Conservation (phyloP, 2,329 filamentous ascomycete species). For the Whalleya microplaca region DNA sequence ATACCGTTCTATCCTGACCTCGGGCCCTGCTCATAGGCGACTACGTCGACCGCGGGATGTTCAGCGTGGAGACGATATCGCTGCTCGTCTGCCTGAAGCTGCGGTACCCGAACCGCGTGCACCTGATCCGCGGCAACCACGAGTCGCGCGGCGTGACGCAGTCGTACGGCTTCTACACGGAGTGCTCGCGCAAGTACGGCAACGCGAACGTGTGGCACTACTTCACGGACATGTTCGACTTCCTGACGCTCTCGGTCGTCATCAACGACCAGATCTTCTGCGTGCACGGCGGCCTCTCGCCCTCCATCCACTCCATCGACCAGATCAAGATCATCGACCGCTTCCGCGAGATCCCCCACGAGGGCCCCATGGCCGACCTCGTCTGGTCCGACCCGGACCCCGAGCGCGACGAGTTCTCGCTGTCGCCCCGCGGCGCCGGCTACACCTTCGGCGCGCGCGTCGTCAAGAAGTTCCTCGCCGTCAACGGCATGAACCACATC, state of each 20-base stretch:
- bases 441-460: slow-evolving; percentile 98
- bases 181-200: slow-evolving; percentile 96
- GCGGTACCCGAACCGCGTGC: slow-evolving; percentile 92
- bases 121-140: slow-evolving; percentile 96
- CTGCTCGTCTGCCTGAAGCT: slow-evolving; percentile 96
- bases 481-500: slow-evolving; percentile 98
- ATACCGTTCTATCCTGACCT: slow-evolving; percentile 2
- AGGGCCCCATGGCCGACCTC: slow-evolving; percentile 98
- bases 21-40: slow-evolving; percentile 63
- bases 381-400: slow-evolving; percentile 98
- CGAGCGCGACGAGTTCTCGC: slow-evolving; percentile 95
- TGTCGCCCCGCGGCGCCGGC: slow-evolving; percentile 89
- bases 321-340: slow-evolving; percentile 99
- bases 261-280: slow-evolving; percentile 99
- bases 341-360: slow-evolving; percentile 97
- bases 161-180: slow-evolving; percentile 98
- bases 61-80: slow-evolving; percentile 98
- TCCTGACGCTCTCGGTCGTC: slow-evolving; percentile 92
- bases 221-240: slow-evolving; percentile 99
- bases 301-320: slow-evolving; percentile 95
- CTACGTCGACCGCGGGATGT: slow-evolving; percentile 97
- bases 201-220: slow-evolving; percentile 99
- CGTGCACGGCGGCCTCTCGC: slow-evolving; percentile 88
- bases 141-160: slow-evolving; percentile 97
- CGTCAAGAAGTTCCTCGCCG: slow-evolving; percentile 95